phyloP scores from a whole-genome alignment of 495 filamentous ascomycete species.

The Annulohypoxylon nitens region DNA sequence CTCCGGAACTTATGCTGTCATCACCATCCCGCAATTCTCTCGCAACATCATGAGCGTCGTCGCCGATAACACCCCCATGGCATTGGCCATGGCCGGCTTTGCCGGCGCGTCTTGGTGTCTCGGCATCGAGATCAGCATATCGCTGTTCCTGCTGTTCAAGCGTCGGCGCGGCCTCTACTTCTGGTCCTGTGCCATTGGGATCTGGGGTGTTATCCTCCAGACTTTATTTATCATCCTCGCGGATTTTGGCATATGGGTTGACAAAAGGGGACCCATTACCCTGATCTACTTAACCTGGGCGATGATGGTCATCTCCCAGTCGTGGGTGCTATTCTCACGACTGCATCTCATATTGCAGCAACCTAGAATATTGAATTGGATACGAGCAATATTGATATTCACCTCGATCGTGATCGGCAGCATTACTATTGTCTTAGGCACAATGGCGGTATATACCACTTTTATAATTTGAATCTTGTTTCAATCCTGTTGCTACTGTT shows the following conservation, averaged over 20 bases:
- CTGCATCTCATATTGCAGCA: background rate
- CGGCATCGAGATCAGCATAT: slow-evolving; percentile 7
- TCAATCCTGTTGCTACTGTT: background rate
- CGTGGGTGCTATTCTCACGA: slow-evolving; percentile 10
- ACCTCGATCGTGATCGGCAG: slow-evolving; percentile 1
- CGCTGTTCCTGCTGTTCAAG: slow-evolving; percentile 10
- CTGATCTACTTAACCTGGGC: slow-evolving; percentile 9
- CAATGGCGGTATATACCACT: background rate
- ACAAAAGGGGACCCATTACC: background rate
- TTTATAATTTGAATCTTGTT: background rate
- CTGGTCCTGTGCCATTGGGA: slow-evolving; percentile 11
- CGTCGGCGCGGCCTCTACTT: slow-evolving; percentile 11
- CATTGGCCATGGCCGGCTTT: slow-evolving; percentile 11
- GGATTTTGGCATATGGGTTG: slow-evolving; percentile 4
- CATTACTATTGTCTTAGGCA: background rate
- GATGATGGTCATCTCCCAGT: slow-evolving; percentile 8
- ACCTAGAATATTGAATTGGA: background rate
- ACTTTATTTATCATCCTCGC: slow-evolving; percentile 11
- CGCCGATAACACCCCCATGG: background rate
- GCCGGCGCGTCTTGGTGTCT: slow-evolving; percentile 3
- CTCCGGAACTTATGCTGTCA: background rate
- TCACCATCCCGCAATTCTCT: background rate
- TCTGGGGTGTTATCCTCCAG: slow-evolving; percentile 14
- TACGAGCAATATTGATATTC: slow-evolving; percentile 11
- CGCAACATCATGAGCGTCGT: slow-evolving; percentile 10